Base-by-base conservation (phyloP, 192 early-diverging fungal genomes). In the Podila clonocystis region DNA sequence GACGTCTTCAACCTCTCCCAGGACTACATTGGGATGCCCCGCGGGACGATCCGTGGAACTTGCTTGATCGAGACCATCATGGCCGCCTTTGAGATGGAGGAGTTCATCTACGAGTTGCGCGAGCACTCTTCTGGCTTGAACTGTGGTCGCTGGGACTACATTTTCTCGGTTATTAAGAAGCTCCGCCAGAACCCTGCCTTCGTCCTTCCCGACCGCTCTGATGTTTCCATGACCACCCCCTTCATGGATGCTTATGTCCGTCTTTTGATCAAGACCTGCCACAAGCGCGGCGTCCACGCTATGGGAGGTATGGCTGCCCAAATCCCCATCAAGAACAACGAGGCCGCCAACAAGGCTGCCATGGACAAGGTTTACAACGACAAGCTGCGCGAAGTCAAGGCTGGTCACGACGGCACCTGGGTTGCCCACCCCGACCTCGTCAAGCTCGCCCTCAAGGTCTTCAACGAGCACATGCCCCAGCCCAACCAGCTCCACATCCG, bases 101-200 rank as follows among this genome's bases (percentile, higher is more conserved):
- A 98, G 86, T 97, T 98, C 83, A 98, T 98, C 85, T 98, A 95
- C 72, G 97, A 98, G 90, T 89, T 98, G 61, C 95, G 97, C 85
- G 93, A 98, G 30, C 97, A 98, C 89, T 98, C 97, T 45, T 92
- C 96, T 29, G 97, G 97, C 13, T 91, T 98, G 64, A 98, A 98
- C 95, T 98, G 97, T 88, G 97, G 97, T 52, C 91, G 97, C 62
- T 98, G 97, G 97, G 97, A 98, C 89, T 98, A 98, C 89, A 98
- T 98, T 85, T 98, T 98, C 87, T 95, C 93, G n/a, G 93, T 95
- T 82, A 98, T 98, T 89, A 98, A 98, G 88, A 95, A 95, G 89
- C 91, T 98, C 87, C 93, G 95, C 64, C 88, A 93, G 84, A 88
- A 97, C 83, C 90, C 93, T 67, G 89, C 91, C 52, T 96, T 92